Evolutionary conservation across 2,329 filamentous ascomycete species (phyloP).

Genomic region (Aspergillus sp.): DNA sequence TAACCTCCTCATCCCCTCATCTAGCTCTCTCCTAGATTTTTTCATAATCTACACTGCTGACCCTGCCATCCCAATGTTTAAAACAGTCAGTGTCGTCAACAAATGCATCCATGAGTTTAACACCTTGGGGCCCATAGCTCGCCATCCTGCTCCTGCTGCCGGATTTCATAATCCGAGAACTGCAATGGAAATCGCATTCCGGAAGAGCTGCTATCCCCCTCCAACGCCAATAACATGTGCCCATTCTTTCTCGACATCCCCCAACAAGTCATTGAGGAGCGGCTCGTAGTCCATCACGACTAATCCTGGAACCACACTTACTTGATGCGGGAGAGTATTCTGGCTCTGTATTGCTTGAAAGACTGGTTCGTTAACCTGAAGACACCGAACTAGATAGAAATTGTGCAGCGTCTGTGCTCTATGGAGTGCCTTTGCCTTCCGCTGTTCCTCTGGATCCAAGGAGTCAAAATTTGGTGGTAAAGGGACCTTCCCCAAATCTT

Average conservation of each 20-base stretch:
- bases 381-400: conserved; percentile 28
- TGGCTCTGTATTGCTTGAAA: conserved; percentile 29
- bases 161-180: conserved; percentile 24
- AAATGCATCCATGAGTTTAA: conserved; percentile 29
- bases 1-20: conserved; percentile 28
- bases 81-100: conserved; percentile 30
- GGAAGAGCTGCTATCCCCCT: conserved; percentile 11
- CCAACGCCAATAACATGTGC: conserved; percentile 18
- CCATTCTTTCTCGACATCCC: conserved; percentile 29
- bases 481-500: conserved; percentile 20
- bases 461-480: conserved; percentile 27
- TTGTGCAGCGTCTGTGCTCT: conserved; percentile 30
- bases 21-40: conserved; percentile 25
- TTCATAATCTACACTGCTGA: conserved; percentile 28
- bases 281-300: conserved; percentile 30
- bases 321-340: conserved; percentile 28
- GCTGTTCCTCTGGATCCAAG: conserved; percentile 26
- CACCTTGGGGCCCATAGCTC: conserved; percentile 31
- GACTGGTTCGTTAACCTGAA: conserved; percentile 21
- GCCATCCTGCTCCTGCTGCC: conserved; percentile 20
- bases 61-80: conserved; percentile 33
- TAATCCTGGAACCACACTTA: conserved; percentile 29
- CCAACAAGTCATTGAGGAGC: conserved; percentile 23
- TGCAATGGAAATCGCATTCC: conserved; percentile 24
- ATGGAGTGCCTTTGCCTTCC: conserved; percentile 28